Conservation (phyloP, 2,329 filamentous ascomycete genomes). For the Cordyceps fumosorosea region DNA sequence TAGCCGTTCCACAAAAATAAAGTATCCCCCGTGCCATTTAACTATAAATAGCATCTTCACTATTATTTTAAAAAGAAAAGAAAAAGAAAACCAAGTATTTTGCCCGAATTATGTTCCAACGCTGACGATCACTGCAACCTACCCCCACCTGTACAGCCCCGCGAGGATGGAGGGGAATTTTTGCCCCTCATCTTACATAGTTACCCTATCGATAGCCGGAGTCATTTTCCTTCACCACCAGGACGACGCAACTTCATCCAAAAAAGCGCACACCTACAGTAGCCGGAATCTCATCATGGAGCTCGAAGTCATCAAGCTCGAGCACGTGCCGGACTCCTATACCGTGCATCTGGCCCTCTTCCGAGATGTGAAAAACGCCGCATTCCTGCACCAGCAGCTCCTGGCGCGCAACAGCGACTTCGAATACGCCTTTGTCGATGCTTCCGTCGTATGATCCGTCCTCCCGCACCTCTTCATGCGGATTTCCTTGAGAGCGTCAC, state of each 20-base stretch:
- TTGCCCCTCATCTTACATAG: constrained; percentile 6
- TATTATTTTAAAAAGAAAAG: neutral
- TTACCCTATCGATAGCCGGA: constrained; percentile 3
- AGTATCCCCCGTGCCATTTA: too few relatives aligned
- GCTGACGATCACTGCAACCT: too few relatives aligned
- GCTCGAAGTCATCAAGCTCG: constrained; percentile 62
- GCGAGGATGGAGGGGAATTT: neutral
- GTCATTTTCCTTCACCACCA: neutral
- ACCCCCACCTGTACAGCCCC: neutral
- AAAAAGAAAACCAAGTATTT: neutral
- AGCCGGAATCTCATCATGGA: constrained; percentile 15
- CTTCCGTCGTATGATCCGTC: constrained; percentile 54
- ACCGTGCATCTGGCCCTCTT: constrained; percentile 71
- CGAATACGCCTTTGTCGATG: constrained; percentile 92
- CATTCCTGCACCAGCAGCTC: constrained; percentile 74
- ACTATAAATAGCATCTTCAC: neutral
- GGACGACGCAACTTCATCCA: neutral
- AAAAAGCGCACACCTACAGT: too few relatives aligned
- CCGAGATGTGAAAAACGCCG: constrained; percentile 66
- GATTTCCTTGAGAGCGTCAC: too few relatives aligned
- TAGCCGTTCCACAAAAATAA: too few relatives aligned
- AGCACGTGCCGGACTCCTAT: constrained; percentile 65
- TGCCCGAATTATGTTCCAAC: too few relatives aligned
- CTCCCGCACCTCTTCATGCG: neutral
- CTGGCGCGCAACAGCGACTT: constrained; percentile 77